phyloP scores from a whole-genome alignment of 768 basidiomycete species.

The Leccinum barrowsii region DNA sequence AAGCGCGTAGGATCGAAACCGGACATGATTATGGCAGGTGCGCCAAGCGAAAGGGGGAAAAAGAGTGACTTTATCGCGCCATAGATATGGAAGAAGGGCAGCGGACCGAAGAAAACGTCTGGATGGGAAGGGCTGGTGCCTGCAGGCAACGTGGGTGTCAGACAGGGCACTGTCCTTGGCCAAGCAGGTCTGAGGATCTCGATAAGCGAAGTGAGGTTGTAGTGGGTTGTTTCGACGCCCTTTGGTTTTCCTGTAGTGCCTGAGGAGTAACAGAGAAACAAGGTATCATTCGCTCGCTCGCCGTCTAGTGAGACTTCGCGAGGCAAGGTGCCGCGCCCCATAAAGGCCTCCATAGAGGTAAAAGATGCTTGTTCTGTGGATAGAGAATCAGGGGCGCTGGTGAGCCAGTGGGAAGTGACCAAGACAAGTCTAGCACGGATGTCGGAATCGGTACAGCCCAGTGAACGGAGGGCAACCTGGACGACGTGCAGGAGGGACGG shows the following conservation, averaged over 20 bases:
- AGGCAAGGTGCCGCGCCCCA: conserved; percentile 45
- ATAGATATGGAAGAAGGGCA: conserved; percentile 59
- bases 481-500: conserved; percentile 59
- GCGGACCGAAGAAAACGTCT: conserved; percentile 58
- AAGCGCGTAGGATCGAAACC: conserved; percentile 72
- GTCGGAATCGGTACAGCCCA: conserved; percentile 45
- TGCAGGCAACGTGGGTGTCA: conserved; percentile 11
- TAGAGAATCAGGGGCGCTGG: conserved; percentile 29
- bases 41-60: conserved; percentile 49
- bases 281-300: conserved; percentile 51
- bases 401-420: conserved; percentile 47
- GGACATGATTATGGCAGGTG: conserved; percentile 54
- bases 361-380: conserved; percentile 34
- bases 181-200: conserved; percentile 47
- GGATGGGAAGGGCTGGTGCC: conserved; percentile 1
- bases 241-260: conserved; percentile 83
- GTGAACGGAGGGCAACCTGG: conserved; percentile 50
- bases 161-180: conserved; percentile 20
- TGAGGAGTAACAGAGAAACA: conserved; percentile 58
- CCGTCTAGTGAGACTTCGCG: conserved; percentile 57
- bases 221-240: conserved; percentile 65
- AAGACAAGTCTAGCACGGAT: conserved; percentile 56
- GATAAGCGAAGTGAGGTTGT: conserved; percentile 61
- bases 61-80: conserved; percentile 61
- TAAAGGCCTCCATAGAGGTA: conserved; percentile 45